phyloP scores from a whole-genome alignment of 2,329 filamentous ascomycete genomes.

The Neonectria coccinea region DNA sequence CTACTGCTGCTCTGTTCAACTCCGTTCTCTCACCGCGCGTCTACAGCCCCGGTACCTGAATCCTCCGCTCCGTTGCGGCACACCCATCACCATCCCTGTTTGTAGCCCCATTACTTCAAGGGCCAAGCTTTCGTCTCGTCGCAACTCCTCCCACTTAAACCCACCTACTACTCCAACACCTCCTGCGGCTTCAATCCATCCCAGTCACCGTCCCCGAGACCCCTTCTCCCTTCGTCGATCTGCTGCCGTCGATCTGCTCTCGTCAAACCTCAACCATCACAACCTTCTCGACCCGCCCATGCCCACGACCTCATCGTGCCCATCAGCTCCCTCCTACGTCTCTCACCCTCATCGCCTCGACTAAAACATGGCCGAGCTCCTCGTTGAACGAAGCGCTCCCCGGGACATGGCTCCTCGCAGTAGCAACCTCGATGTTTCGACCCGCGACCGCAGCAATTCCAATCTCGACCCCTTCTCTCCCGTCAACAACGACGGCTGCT shows the following conservation, averaged over 20 bases:
- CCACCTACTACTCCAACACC: constrained; percentile 7
- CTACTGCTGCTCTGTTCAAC: background rate
- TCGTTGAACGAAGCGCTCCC: constrained; percentile 38
- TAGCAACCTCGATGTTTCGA: constrained; percentile 32
- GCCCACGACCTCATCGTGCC: constrained; percentile 32
- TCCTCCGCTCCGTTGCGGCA: constrained; percentile 30
- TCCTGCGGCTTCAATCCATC: constrained; percentile 9
- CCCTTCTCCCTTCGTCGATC: constrained; percentile 1
- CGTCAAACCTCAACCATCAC: background rate
- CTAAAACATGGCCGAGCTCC: constrained; percentile 42
- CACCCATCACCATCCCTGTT: constrained; percentile 40
- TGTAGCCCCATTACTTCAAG: constrained; percentile 36
- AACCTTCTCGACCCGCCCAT: constrained; percentile 29
- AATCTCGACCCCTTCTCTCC: constrained; percentile 78
- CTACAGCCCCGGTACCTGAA: constrained; percentile 29
- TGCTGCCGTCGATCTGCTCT: background rate
- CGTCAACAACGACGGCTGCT: constrained; percentile 94
- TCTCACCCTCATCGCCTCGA: constrained; percentile 20
- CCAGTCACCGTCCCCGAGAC: background rate
- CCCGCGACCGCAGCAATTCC: constrained; percentile 45
- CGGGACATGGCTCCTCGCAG: constrained; percentile 28
- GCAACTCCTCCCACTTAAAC: constrained; percentile 28
- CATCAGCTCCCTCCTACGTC: constrained; percentile 13
- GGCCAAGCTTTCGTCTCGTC: constrained; percentile 30
- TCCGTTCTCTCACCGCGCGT: constrained; percentile 21